Evolutionary conservation across 805 yeast genomes (phyloP).

Genomic region (Komagataella pseudopastoris): DNA sequence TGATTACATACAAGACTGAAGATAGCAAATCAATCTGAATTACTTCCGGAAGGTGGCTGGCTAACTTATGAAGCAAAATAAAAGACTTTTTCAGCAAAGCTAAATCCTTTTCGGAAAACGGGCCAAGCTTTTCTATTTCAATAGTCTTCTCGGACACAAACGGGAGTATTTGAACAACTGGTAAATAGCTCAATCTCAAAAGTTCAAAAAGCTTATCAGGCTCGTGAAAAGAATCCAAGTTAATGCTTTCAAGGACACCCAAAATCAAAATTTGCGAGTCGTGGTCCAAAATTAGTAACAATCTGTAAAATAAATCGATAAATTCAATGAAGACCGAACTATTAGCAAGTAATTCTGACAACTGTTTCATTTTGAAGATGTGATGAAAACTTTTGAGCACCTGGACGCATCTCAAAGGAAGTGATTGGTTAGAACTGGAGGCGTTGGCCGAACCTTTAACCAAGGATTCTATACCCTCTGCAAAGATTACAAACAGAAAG

Average conservation of each 20-base stretch:
- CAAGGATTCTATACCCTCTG: constrained; percentile 71
- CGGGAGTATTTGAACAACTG: constrained; percentile 48
- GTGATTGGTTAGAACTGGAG: constrained; percentile 3
- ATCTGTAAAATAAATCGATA: constrained; percentile 62
- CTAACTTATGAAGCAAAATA: constrained; percentile 45
- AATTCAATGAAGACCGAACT: constrained; percentile 64
- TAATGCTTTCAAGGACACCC: constrained; percentile 25
- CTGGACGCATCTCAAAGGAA: constrained; percentile 9
- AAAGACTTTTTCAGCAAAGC: constrained; percentile 33
- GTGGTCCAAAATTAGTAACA: constrained; percentile 41
- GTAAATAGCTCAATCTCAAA: constrained; percentile 52
- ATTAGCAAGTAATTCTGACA: constrained; percentile 32
- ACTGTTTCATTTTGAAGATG: constrained; percentile 30
- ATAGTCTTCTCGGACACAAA: constrained; percentile 35
- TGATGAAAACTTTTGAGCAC: background rate
- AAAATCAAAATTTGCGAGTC: constrained; percentile 33
- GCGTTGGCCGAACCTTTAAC: constrained; percentile 24
- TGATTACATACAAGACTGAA: constrained; percentile 51
- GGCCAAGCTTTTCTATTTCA: constrained; percentile 9
- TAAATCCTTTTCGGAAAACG: constrained; percentile 18
- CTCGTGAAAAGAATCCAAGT: constrained; percentile 36
- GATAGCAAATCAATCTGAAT: constrained; percentile 62
- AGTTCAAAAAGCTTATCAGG: constrained; percentile 78
- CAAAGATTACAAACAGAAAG: constrained; percentile 68
- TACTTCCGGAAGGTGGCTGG: constrained; percentile 48